Conservation (phyloP, 1,284 basidiomycete genomes). For the Leccinum huronense region DNA sequence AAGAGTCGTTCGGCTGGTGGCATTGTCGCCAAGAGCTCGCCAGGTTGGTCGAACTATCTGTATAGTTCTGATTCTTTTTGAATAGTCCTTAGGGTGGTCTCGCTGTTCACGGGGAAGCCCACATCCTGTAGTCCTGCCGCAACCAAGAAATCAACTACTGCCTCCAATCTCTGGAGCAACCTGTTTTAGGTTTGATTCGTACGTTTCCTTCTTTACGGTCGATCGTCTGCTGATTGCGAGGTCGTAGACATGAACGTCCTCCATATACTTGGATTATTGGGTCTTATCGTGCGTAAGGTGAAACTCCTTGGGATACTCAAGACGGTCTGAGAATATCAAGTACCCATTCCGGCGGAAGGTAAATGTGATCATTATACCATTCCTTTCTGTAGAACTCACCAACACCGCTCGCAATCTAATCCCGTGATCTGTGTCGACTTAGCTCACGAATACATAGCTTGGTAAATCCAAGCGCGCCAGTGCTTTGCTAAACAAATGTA, state of each 20-base stretch:
- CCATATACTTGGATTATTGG: slow-evolving; percentile 66
- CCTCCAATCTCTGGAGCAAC: slow-evolving; percentile 39
- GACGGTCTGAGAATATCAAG: slow-evolving; percentile 45
- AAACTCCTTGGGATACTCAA: slow-evolving; percentile 51
- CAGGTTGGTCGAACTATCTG: slow-evolving; percentile 38
- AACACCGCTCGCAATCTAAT: slow-evolving; percentile 48
- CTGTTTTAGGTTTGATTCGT: slow-evolving; percentile 24
- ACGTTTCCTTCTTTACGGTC: slow-evolving; percentile 2
- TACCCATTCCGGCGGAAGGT: slow-evolving; percentile 53
- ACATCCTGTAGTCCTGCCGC: slow-evolving; percentile 12
- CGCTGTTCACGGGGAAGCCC: slow-evolving; percentile 34
- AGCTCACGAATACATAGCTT: slow-evolving; percentile 74
- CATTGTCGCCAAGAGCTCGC: slow-evolving; percentile 29
- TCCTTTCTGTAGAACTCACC: neutral
- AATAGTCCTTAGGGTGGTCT: slow-evolving; percentile 38
- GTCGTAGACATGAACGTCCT: slow-evolving; percentile 49
- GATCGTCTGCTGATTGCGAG: slow-evolving; percentile 5
- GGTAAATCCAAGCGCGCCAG: slow-evolving; percentile 71
- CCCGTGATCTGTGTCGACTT: slow-evolving; percentile 65
- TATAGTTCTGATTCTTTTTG: neutral
- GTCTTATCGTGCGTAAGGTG: slow-evolving; percentile 52
- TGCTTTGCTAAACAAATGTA: slow-evolving; percentile 57
- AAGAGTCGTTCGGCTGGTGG: slow-evolving; percentile 25
- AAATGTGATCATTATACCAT: neutral
- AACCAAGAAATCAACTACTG: slow-evolving; percentile 23